Conservation (phyloP, 2,329 filamentous ascomycete species). For the Beauveria sp. region DNA sequence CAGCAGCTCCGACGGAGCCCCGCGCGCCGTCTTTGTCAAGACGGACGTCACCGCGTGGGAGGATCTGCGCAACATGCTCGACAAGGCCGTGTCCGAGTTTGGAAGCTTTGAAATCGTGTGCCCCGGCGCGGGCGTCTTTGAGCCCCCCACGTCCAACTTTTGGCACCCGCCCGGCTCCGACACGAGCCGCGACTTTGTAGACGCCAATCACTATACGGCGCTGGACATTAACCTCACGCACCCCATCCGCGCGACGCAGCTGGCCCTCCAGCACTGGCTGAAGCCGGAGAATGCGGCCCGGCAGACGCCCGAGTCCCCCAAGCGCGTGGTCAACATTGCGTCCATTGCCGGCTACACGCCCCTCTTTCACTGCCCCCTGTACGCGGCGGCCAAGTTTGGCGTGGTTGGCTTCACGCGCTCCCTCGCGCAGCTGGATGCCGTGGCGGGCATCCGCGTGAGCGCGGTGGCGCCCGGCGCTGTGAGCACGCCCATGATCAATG, state of each 20-base stretch:
- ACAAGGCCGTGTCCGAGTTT: conserved; percentile 26
- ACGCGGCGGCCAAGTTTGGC: conserved; percentile 31
- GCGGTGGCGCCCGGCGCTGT: conserved; percentile 38
- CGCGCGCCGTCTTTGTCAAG: conserved; percentile 31
- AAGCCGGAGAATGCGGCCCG: conserved; percentile 18
- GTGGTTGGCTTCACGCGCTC: conserved; percentile 33
- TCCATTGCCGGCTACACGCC: conserved; percentile 30
- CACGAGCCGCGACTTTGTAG: conserved; percentile 23
- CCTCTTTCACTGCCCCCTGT: conserved; percentile 27
- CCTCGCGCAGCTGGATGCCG: conserved; percentile 27
- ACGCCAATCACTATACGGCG: conserved; percentile 24
- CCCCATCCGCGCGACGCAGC: conserved; percentile 32
- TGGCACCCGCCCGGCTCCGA: conserved; percentile 33
- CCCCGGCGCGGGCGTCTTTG: conserved; percentile 39
- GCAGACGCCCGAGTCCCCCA: conserved; percentile 25
- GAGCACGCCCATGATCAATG: conserved; percentile 37
- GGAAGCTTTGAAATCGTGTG: conserved; percentile 34
- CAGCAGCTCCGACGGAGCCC: neutral
- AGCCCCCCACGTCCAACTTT: conserved; percentile 35
- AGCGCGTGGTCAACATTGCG: conserved; percentile 30
- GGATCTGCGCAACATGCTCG: conserved; percentile 28
- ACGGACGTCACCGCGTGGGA: conserved; percentile 38
- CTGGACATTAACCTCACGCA: conserved; percentile 35
- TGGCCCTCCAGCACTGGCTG: conserved; percentile 32
- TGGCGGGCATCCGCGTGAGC: conserved; percentile 30